Evolutionary conservation across 805 yeast genomes (phyloP).

Genomic region (Lipomyces yamadae): DNA sequence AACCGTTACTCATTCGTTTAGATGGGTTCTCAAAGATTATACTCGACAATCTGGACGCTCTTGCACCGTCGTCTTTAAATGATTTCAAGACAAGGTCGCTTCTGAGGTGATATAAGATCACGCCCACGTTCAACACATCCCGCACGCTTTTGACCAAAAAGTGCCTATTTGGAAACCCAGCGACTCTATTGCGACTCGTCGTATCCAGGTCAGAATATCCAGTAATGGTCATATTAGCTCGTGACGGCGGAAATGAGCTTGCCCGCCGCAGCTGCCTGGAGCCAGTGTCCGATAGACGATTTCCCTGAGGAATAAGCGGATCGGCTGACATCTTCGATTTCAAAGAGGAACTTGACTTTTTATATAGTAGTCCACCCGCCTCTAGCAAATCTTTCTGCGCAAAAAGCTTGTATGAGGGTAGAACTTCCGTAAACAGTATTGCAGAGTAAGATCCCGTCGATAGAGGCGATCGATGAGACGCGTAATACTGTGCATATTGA

Average conservation of each 20-base stretch:
- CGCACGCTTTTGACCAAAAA: constrained; percentile 60
- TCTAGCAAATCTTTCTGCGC: constrained; percentile 43
- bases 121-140: constrained; percentile 67
- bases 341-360: constrained; percentile 57
- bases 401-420: constrained; percentile 62
- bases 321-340: constrained; percentile 30
- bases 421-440: constrained; percentile 62
- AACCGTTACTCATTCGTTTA: constrained; percentile 50
- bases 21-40: constrained; percentile 54
- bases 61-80: constrained; percentile 46
- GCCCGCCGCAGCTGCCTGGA: constrained; percentile 42
- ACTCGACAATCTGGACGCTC: constrained; percentile 52
- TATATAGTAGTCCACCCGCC: constrained; percentile 29
- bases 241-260: constrained; percentile 47
- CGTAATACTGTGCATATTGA: constrained; percentile 50
- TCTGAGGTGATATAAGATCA: constrained; percentile 60
- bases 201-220: constrained; percentile 55
- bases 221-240: constrained; percentile 46
- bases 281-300: constrained; percentile 5
- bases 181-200: constrained; percentile 46
- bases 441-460: constrained; percentile 68
- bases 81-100: constrained; percentile 66
- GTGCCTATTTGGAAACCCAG: constrained; percentile 48
- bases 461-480: constrained; percentile 59
- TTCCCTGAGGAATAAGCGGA: not conserved